Evolutionary conservation across 805 yeast genomes (phyloP).

Genomic region (Ogataea pilisensis): DNA sequence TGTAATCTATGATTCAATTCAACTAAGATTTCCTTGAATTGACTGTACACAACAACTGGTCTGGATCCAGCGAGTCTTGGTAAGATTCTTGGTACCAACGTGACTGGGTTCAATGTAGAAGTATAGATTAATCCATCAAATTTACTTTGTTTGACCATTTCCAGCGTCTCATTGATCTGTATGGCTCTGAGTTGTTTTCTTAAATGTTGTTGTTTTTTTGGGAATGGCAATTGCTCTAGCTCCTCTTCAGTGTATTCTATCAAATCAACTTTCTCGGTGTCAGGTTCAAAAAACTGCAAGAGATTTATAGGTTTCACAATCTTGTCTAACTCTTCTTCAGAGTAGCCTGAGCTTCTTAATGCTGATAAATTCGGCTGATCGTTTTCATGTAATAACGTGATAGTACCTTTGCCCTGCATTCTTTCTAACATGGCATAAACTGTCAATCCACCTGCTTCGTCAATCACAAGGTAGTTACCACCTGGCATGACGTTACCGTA

Average conservation of each 20-base stretch:
- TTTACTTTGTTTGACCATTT: constrained; percentile 44
- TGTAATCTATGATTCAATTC: constrained; percentile 68
- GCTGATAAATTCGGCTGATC: constrained; percentile 85
- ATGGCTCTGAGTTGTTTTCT: constrained; percentile 58
- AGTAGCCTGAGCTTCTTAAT: constrained; percentile 60
- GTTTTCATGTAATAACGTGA: constrained; percentile 81
- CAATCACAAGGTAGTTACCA: constrained; percentile 82
- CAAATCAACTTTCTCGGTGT: constrained; percentile 45
- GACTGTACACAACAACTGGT: constrained; percentile 78
- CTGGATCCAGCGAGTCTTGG: constrained; percentile 78
- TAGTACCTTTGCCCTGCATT: constrained; percentile 72
- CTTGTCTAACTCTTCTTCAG: constrained; percentile 45
- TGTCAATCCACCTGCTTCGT: constrained; percentile 93
- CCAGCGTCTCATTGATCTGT: constrained; percentile 46
- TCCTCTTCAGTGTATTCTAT: constrained; percentile 46
- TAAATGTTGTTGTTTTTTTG: constrained; percentile 61
- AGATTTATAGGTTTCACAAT: constrained; percentile 70
- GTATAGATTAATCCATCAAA: constrained; percentile 77
- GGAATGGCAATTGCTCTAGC: constrained; percentile 50
- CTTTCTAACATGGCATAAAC: constrained; percentile 84
- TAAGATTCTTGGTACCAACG: constrained; percentile 57
- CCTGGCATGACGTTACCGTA: constrained; percentile 84
- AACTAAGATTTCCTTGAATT: constrained; percentile 73
- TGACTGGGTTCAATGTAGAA: constrained; percentile 65
- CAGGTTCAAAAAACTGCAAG: constrained; percentile 81